Evolutionary conservation across 1,139 yeast genomes (phyloP), one percentile per base, ranked within the genome.

Genomic region (Candida sp.): DNA sequence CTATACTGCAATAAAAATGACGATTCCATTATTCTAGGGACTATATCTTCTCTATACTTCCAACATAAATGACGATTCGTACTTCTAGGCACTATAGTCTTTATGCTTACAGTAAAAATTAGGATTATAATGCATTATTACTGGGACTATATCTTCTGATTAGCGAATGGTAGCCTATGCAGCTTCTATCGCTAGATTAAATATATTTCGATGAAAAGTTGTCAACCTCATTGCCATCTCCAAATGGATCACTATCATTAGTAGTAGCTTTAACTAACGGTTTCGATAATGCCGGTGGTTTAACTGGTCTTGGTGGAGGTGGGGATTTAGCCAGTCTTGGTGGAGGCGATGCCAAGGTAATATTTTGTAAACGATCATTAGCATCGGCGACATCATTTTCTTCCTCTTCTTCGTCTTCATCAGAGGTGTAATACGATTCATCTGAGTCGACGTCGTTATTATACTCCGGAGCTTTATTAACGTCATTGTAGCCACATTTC

Each of bases 221-320:
- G 3, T 41, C 57, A n/a, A 76, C 75, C 46, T 70, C 80, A 50
- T 84, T 69, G 15, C 72, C 67, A 55, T 86, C 93, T 8, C 86
- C 89, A 65, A 86, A 86, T 2, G 95, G 95, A 61, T 86, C 81
- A 44, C 77, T 75, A 7, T 55, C 61, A 38, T 56, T 60, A 6
- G 74, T 66, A 6, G 57, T 55, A 2, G 54, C 47, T 50, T 63
- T 38, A 43, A 44, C 46, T 43, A 59, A 42, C 11, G 25, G 33
- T 19, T 48, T 46, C 11, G 40, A 5, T 15, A 58, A 54, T n/a
- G 50, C 46, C 5, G 56, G 40, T 3, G 68, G 69, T 42, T 61
- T 65, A 2, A 58, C 46, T 1, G 71, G 73, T 33, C 66, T 57
- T 8, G 67, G 70, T 11, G 73, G 73, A 3, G 74, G 72, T 5